A percentile compares a stretch with the other conserved stretches of the same genome.
Evolutionary conservation across 2,329 filamentous ascomycete genomes (phyloP).

Genomic region (Trichoderma atrobrunneum): DNA sequence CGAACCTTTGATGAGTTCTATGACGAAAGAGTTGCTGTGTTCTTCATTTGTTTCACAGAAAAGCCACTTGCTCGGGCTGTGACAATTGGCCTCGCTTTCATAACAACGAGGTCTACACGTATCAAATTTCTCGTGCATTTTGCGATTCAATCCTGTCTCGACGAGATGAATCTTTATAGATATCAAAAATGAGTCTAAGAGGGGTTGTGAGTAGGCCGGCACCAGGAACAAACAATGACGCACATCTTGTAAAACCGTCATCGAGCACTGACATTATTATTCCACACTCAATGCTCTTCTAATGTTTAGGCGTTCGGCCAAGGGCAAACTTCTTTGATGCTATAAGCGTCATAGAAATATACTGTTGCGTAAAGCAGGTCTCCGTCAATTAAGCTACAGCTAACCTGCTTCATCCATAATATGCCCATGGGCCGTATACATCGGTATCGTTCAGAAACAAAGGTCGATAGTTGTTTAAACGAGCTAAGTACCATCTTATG

Average conservation of each 20-base stretch:
- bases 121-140: neutral
- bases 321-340: fast-evolving
- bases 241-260: neutral
- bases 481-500: too few relatives aligned
- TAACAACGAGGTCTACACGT: too few relatives aligned
- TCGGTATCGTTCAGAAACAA: neutral
- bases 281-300: neutral
- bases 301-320: neutral
- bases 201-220: neutral
- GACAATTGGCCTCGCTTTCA: neutral
- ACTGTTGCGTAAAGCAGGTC: fast-evolving
- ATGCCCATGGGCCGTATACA: neutral
- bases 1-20: neutral
- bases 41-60: neutral
- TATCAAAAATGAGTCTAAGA: neutral
- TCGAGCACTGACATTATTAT: neutral
- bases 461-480: neutral
- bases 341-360: neutral
- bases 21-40: neutral
- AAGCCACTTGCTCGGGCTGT: neutral
- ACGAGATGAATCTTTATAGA: neutral
- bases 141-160: neutral
- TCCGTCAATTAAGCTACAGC: fast-evolving
- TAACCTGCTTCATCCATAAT: neutral
- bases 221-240: neutral